Evolutionary conservation across 129 eudicot species (phyloP), one percentile per base, ranked within the genome.

Genomic region (Arctium lappa): DNA sequence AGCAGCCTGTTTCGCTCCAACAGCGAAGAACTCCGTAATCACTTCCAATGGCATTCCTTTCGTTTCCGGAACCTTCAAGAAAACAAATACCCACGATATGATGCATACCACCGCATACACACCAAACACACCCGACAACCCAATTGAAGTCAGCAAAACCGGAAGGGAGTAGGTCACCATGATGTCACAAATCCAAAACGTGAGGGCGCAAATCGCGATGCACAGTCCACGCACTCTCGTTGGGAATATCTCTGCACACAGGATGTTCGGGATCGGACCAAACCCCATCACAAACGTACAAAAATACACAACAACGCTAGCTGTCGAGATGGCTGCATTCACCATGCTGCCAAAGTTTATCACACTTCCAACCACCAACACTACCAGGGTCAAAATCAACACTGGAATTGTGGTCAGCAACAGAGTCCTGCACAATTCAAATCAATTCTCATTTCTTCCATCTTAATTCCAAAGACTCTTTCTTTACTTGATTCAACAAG

Each of bases 1-100:
- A 84, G 90, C 85, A 40, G 76, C 75, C 44, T 91, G 92, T 84
- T 88, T 92, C n/a, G 98, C 97, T 16, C 98, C 97, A 32, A 93
- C 87, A 18, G 98, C 90, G 71, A 95, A 95, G 92, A 95, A 91
- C 88, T 95, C 98, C 0, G 91, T 88, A 15, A 95, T 95, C 62
- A 95, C 97, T 86, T 95, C 98, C n/a, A 95, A 94, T 3, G 98
- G 98, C 98, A 95, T 95, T 75, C 97, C 98, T 82, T 93, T 95
- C 6, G 98, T 95, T 87, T 95, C 98, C 10, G 98, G 98, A 65
- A 95, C 98, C 86, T 91, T 95, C 86, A 92, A 78, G 92, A 89
- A 91, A 12, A 93, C 96, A 71, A 95, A 95, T 30, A 93, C 72
- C 97, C 97, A 95, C 8, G 97, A 82, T 4, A 95, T 87, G 76